These are phyloP conservation scores for Ustilago sp. DNA, from an alignment of 1,284 basidiomycete genomes.

Conservation along the genomic window DNA sequence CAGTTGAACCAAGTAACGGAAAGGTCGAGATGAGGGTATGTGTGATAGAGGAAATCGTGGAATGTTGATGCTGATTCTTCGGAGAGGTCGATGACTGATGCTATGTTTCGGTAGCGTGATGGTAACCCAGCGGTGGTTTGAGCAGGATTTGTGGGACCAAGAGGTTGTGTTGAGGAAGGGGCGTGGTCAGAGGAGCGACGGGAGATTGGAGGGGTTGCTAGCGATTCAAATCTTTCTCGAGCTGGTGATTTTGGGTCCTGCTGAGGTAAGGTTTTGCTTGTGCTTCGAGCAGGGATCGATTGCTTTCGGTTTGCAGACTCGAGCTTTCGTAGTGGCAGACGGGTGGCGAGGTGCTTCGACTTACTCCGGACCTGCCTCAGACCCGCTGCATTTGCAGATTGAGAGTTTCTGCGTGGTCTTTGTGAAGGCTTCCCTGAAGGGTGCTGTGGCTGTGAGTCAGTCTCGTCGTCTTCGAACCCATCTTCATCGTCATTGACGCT, in stretches of 20 bases:
- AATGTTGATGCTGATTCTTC: conserved; percentile 56
- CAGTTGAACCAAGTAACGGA: conserved; percentile 54
- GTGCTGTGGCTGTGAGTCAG: neutral
- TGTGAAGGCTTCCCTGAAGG: neutral
- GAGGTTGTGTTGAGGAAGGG: neutral
- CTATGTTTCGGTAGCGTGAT: conserved; percentile 18
- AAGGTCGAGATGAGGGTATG: conserved; percentile 57
- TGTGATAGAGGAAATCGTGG: conserved; percentile 52
- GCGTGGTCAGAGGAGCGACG: conserved; percentile 15
- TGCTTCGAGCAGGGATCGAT: conserved; percentile 13
- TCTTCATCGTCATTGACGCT: conserved; percentile 5
- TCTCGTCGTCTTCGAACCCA: neutral
- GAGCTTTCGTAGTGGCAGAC: conserved; percentile 26
- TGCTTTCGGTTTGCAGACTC: conserved; percentile 13
- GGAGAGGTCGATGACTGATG: conserved; percentile 42
- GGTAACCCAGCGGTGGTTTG: neutral
- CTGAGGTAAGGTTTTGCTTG: conserved; percentile 1
- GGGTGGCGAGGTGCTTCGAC: conserved; percentile 24
- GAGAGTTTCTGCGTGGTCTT: neutral
- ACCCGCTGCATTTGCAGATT: neutral
- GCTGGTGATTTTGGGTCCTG: neutral
- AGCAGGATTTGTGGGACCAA: neutral
- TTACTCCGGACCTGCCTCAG: conserved; percentile 8
- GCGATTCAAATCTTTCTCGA: conserved; percentile 28
- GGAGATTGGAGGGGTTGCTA: conserved; percentile 42